Percentiles rank a stretch among this genome's conserved stretches.
These are phyloP conservation scores for Rhodocollybia butyracea DNA, from an alignment of 768 basidiomycete species.

Conservation along the genomic window DNA sequence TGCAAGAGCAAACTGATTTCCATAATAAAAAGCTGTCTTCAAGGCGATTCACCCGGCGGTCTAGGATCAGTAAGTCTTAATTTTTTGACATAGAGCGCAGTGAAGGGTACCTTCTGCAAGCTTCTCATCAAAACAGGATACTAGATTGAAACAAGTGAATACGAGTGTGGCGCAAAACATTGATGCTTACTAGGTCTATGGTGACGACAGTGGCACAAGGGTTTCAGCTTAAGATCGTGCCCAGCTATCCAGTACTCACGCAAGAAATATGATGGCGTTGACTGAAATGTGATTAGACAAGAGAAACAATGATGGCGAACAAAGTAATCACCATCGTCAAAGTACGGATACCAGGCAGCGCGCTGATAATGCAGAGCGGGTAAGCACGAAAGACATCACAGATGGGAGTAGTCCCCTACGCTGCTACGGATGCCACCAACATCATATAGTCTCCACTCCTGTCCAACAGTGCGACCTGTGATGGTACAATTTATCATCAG, in stretches of 20 bases:
- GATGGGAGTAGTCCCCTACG: conserved; percentile 39
- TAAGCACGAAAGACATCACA: conserved; percentile 8
- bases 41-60: conserved; percentile 65
- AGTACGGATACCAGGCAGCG: conserved; percentile 76
- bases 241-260: conserved; percentile 32
- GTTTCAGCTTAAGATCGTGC: background rate
- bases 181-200: conserved; percentile 38
- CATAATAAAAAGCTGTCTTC: conserved; percentile 78
- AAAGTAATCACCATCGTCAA: conserved; percentile 56
- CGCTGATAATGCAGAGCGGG: conserved; percentile 37
- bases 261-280: conserved; percentile 83
- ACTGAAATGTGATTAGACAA: conserved; percentile 29
- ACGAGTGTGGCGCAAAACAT: background rate
- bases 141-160: conserved; percentile 27
- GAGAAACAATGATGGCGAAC: background rate
- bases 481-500: background rate
- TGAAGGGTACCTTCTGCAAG: conserved; percentile 49
- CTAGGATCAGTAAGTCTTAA: conserved; percentile 13
- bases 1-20: conserved; percentile 69
- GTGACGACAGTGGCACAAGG: background rate
- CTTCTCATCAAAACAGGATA: conserved; percentile 81
- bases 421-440: conserved; percentile 73
- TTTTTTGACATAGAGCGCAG: background rate
- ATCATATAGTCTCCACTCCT: conserved; percentile 80
- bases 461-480: conserved; percentile 58